Percentiles rank a stretch among this genome's conserved stretches.
phyloP scores from a whole-genome alignment of 2,329 filamentous ascomycete species.

The Colletotrichum theobromicola region DNA sequence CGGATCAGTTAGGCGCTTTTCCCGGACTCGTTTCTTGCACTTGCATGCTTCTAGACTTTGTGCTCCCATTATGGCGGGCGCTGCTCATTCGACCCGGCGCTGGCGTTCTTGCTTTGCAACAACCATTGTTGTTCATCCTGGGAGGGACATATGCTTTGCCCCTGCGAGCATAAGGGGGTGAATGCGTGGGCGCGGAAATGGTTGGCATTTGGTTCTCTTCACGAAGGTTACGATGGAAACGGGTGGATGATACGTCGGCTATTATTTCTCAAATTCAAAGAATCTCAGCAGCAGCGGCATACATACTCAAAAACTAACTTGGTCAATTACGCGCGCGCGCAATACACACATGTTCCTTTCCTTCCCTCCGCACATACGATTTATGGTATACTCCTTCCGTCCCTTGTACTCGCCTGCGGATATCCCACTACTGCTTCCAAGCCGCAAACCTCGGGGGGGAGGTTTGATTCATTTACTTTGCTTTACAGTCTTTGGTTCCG shows the following conservation, averaged over 20 bases:
- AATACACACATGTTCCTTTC: background rate
- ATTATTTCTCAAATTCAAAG: slow-evolving; percentile 17
- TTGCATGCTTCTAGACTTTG: slow-evolving; percentile 8
- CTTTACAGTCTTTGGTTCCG: slow-evolving; percentile 11
- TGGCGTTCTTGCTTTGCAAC: background rate
- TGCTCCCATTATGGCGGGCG: background rate
- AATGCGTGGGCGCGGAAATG: background rate
- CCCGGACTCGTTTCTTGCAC: background rate
- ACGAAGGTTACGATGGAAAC: slow-evolving; percentile 16
- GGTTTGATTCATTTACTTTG: background rate
- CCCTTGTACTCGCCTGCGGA: background rate
- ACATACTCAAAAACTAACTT: background rate
- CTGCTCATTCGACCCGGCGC: background rate
- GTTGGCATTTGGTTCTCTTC: background rate
- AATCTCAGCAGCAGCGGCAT: slow-evolving; percentile 13
- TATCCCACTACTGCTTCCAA: background rate
- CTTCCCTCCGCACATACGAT: background rate
- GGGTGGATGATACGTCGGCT: slow-evolving; percentile 12
- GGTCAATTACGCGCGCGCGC: background rate
- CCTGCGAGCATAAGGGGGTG: background rate
- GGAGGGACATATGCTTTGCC: background rate
- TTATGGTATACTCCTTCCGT: slow-evolving; percentile 5
- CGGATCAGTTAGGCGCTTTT: slow-evolving; percentile 48
- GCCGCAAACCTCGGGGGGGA: background rate
- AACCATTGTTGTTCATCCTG: background rate